Evolutionary conservation across 2,329 filamentous ascomycete species (phyloP).

Genomic region (Macrophomina phaseolina): DNA sequence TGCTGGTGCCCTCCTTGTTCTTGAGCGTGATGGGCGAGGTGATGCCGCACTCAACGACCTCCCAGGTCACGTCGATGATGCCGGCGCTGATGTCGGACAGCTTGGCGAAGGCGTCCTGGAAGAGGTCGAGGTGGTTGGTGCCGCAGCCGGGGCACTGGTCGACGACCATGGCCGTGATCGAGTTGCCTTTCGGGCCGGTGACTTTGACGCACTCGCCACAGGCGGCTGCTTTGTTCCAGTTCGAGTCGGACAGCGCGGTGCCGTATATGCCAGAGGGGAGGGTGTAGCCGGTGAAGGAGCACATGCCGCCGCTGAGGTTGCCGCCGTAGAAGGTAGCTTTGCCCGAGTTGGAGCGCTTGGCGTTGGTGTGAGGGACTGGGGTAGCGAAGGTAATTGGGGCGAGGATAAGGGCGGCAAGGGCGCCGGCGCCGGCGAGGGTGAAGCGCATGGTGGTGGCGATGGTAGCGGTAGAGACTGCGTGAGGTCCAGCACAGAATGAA

Average conservation of each 20-base stretch:
- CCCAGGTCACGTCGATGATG: constrained; percentile 57
- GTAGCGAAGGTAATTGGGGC: not conserved
- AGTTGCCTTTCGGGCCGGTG: constrained; percentile 61
- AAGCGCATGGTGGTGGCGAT: not conserved
- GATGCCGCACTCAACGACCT: constrained; percentile 59
- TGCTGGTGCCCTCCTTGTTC: constrained; percentile 60
- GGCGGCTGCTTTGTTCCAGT: constrained; percentile 61
- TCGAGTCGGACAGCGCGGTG: constrained; percentile 64
- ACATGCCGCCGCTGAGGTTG: constrained; percentile 62
- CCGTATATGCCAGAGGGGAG: constrained; percentile 65
- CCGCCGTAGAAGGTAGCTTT: constrained; percentile 45
- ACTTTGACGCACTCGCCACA: constrained; percentile 69
- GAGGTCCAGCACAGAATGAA: not conserved
- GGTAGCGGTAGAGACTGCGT: not conserved
- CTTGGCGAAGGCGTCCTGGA: constrained; percentile 55
- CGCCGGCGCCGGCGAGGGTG: not conserved
- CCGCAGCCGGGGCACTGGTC: constrained; percentile 64
- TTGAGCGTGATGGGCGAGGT: constrained; percentile 56
- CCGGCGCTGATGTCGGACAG: constrained; percentile 54
- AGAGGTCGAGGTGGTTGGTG: constrained; percentile 63
- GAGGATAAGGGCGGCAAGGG: not conserved
- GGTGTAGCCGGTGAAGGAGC: constrained; percentile 68
- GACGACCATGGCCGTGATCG: constrained; percentile 68
- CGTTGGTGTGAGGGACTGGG: not conserved
- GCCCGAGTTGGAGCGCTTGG: constrained; percentile 30